Evolutionary conservation across 2,329 filamentous ascomycete genomes (phyloP).

Genomic region (Cladosporium sphaerospermum): DNA sequence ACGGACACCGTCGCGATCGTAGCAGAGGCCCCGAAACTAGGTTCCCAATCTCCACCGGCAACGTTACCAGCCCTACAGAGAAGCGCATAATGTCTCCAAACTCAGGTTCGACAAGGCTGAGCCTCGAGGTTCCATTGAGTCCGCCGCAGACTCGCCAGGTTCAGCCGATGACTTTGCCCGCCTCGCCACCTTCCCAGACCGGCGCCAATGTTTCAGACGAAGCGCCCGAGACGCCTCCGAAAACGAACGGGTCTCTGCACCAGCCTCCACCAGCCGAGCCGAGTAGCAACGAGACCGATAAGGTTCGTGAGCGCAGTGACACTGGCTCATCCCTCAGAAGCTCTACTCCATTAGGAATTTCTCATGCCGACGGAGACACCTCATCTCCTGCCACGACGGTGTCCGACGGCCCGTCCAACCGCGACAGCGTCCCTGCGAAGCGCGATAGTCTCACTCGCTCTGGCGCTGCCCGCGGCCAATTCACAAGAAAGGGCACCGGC

Average conservation of each 20-base stretch:
- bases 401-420: slow-evolving; percentile 10
- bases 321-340: slow-evolving; percentile 11
- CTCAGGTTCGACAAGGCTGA: slow-evolving; percentile 43
- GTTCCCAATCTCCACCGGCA: slow-evolving; percentile 63
- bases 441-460: slow-evolving; percentile 58
- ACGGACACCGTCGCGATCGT: slow-evolving; percentile 67
- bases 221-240: background rate
- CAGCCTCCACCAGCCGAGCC: slow-evolving; percentile 26
- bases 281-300: slow-evolving; percentile 12
- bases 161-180: slow-evolving; percentile 8
- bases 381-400: background rate
- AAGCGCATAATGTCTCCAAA: slow-evolving; percentile 37
- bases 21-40: slow-evolving; percentile 63
- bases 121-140: slow-evolving; percentile 72
- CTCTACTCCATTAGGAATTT: slow-evolving; percentile 4
- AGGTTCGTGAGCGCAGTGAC: slow-evolving; percentile 16
- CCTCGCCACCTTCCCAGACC: slow-evolving; percentile 15
- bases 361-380: slow-evolving; percentile 17
- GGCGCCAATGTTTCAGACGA: background rate
- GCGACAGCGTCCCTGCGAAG: slow-evolving; percentile 46
- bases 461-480: slow-evolving; percentile 27
- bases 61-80: slow-evolving; percentile 38
- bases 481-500: slow-evolving; percentile 42
- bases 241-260: slow-evolving; percentile 25
- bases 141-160: slow-evolving; percentile 28